Evolutionary conservation across 192 early-diverging fungal species (phyloP), one percentile per base, ranked within the genome.

Genomic region (Piromyces finnis): DNA sequence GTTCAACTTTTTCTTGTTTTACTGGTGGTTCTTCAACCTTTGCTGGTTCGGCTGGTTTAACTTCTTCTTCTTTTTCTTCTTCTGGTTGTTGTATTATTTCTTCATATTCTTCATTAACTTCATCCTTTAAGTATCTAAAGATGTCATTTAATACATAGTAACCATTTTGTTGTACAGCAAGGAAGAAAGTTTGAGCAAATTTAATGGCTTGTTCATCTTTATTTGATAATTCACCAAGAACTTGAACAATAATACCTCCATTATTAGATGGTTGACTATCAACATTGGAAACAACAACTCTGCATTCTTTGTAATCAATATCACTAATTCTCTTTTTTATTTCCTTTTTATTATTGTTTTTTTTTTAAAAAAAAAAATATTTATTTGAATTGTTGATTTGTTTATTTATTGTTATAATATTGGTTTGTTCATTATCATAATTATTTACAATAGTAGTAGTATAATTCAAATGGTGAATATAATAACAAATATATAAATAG

Each of bases 111-210:
- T 91, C 92, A 77, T 80, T 87, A 80, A 84, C 84, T 80, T 96
- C 95, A n/a, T 98, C 95, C 83, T 94, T 94, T 83, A 98, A 86
- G 86, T 93, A 95, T 80, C 96, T 92, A 88, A 98, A 94, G 80
- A 98, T 96, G 83, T 96, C 95, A 83, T 96, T 96, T 86, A 92
- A 85, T 29, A 98, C 94, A 82, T 94, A 97, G 86, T 94, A 98
- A 26, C 94, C 95, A 77, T 87, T 88, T n/a, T 91, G 92, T 84
- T 96, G 95, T 84, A 92, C 88, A 68, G 93, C 96, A 78, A 98
- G 86, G 81, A 95, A 91, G 84, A 98, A 96, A 29, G 95, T 95
- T 82, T 97, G 96, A 30, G 89, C 92, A 83, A 98, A 98, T 83
- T 94, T 94, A 86, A 92, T 93, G 35, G 92, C 89, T 27, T 91